These are phyloP conservation scores for Leishmania martiniquensis DNA, from an alignment of 208 protist genomes.

Conservation along the genomic window DNA sequence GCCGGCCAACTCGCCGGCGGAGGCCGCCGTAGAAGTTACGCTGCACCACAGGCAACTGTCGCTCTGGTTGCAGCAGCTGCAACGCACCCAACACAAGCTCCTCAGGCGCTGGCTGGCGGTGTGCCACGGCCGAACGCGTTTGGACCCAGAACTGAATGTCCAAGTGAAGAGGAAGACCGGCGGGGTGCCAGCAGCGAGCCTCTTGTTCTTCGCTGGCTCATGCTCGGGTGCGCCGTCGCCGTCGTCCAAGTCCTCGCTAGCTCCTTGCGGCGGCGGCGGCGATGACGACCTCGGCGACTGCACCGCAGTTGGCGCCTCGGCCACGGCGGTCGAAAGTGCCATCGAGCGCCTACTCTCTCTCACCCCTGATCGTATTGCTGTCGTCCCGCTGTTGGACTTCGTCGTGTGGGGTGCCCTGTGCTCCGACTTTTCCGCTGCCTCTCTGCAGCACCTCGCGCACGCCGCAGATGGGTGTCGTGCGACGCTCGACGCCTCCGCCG, in stretches of 20 bases:
- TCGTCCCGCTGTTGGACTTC: slow-evolving; percentile 29
- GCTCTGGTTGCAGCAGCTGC: slow-evolving; percentile 7
- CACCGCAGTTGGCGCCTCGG: neutral
- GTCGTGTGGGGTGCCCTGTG: slow-evolving; percentile 24
- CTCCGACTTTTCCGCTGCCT: slow-evolving; percentile 22
- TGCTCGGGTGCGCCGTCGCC: neutral
- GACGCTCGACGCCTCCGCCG: slow-evolving; percentile 2
- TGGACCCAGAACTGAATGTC: neutral
- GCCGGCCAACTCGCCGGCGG: neutral
- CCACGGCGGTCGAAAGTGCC: neutral
- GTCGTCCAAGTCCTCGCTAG: neutral
- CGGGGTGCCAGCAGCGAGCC: slow-evolving; percentile 4
- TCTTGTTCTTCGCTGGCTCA: slow-evolving; percentile 3
- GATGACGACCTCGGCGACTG: neutral
- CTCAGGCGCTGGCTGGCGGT: slow-evolving; percentile 19
- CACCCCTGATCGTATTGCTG: slow-evolving; percentile 7
- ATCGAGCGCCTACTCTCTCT: slow-evolving; percentile 10
- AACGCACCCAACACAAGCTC: neutral
- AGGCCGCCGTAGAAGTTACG: slow-evolving; percentile 9
- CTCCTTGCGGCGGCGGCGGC: neutral
- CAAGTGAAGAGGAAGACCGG: neutral
- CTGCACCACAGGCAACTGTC: slow-evolving; percentile 22
- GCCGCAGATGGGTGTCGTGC: slow-evolving; percentile 3
- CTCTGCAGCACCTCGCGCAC: neutral
- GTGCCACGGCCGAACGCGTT: neutral